Percentiles rank a stretch among this genome's conserved stretches.
Conservation (phyloP, 106 monocot species). For the Acorus gramineus region DNA sequence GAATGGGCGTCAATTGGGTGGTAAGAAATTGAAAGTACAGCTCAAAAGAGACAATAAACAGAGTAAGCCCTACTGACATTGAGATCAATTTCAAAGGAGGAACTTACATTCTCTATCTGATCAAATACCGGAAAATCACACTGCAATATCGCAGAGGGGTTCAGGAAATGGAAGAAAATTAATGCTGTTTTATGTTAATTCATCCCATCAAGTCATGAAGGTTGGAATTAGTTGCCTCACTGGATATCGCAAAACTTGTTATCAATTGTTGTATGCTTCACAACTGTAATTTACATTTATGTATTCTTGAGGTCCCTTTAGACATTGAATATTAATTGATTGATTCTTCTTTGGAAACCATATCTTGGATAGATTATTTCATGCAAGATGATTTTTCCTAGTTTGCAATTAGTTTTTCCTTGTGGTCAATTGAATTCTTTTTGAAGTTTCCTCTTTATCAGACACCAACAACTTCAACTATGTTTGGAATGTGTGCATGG, state of each 20-base stretch:
- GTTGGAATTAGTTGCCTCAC: conserved; percentile 24
- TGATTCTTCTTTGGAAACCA: too few species aligned
- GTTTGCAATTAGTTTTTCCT: not conserved
- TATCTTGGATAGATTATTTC: too few species aligned
- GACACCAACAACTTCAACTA: too few species aligned
- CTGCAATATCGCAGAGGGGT: not conserved
- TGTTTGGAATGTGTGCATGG: too few species aligned
- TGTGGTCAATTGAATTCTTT: too few species aligned
- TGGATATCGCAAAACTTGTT: conserved; percentile 28
- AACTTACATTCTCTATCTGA: too few species aligned
- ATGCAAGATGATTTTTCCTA: not conserved
- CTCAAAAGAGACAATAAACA: conserved; percentile 94
- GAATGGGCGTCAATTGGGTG: conserved; percentile 83
- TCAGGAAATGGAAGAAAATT: conserved; percentile 5
- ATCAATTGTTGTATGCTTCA: conserved; percentile 30
- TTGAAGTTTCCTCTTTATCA: too few species aligned
- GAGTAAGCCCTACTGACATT: conserved; percentile 54
- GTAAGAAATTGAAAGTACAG: conserved; percentile 96
- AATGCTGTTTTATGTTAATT: conserved; percentile 4
- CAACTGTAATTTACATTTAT: conserved; percentile 41
- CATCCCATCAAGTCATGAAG: conserved; percentile 23
- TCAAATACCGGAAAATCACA: too few species aligned
- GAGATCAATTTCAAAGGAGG: not conserved
- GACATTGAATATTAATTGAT: conserved; percentile 3
- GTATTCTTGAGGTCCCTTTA: conserved; percentile 36